Conservation (phyloP, 768 basidiomycete species). For the Naganishia onofrii region DNA sequence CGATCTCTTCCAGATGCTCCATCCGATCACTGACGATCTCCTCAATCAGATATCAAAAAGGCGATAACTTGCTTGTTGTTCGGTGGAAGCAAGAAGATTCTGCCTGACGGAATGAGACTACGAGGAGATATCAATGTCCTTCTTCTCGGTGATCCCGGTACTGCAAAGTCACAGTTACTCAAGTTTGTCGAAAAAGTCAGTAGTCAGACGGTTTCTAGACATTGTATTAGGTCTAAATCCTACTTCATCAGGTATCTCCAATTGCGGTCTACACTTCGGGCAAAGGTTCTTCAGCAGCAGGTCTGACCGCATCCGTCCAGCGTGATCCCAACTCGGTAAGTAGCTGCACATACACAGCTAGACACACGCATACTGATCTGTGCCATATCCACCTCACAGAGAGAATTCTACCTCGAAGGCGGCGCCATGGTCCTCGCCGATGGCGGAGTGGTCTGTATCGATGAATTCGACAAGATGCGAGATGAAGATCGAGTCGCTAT, state of each 20-base stretch:
- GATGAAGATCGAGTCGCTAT: constrained; percentile 99
- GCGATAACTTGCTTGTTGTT: constrained; percentile 94
- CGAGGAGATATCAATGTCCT: constrained; percentile 98
- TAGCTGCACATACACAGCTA: constrained; percentile 25
- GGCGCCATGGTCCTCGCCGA: constrained; percentile 99
- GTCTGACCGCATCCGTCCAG: constrained; percentile 96
- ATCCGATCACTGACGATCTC: not conserved
- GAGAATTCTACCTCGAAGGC: constrained; percentile 98
- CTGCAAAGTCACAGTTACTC: constrained; percentile 93
- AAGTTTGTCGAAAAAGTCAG: constrained; percentile 94
- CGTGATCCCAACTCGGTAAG: constrained; percentile 83
- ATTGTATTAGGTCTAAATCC: not conserved
- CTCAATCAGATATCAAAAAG: constrained; percentile 86
- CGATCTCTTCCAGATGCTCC: not conserved
- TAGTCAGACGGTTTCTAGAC: not conserved
- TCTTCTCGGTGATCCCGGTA: constrained; percentile 94
- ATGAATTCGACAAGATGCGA: constrained; percentile 99
- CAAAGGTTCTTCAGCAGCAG: constrained; percentile 96
- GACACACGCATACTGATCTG: not conserved
- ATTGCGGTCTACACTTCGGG: constrained; percentile 98
- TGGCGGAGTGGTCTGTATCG: constrained; percentile 96
- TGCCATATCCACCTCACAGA: constrained; percentile 55
- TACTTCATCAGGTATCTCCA: constrained; percentile 71
- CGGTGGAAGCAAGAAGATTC: constrained; percentile 92
- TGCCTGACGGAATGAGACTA: constrained; percentile 95